These are phyloP conservation scores for Jasminum sambac DNA, from an alignment of 257 asterid genomes.

Conservation along the genomic window DNA sequence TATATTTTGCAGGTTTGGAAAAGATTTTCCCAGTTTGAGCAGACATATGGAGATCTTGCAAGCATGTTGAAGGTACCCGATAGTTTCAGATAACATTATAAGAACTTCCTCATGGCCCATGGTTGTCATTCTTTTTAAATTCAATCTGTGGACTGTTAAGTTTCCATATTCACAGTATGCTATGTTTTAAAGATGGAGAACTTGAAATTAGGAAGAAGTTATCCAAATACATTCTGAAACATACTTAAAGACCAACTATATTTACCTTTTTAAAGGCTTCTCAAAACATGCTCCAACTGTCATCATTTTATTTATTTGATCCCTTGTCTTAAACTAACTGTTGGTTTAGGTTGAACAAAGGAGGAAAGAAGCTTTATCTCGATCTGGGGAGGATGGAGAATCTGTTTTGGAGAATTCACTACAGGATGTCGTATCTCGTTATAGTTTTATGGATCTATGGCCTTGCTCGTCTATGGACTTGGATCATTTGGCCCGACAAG, in stretches of 20 bases:
- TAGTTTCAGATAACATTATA: slow-evolving; percentile 11
- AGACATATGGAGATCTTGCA: slow-evolving; percentile 93
- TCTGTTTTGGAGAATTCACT: slow-evolving; percentile 64
- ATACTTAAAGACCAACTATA: background rate
- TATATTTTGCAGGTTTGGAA: slow-evolving; percentile 78
- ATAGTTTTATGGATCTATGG: slow-evolving; percentile 93
- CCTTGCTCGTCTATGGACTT: slow-evolving; percentile 95
- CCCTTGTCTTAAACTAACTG: slow-evolving; percentile 10
- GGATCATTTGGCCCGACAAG: slow-evolving; percentile 88
- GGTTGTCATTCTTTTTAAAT: slow-evolving; percentile 2
- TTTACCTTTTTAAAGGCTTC: background rate
- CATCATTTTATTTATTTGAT: background rate
- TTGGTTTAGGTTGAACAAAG: slow-evolving; percentile 86
- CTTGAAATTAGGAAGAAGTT: background rate
- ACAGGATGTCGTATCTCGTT: slow-evolving; percentile 87
- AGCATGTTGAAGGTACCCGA: slow-evolving; percentile 87
- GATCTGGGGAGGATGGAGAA: slow-evolving; percentile 66
- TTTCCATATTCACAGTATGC: background rate
- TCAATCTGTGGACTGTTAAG: slow-evolving; percentile 7
- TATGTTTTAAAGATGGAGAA: background rate
- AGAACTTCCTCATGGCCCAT: background rate
- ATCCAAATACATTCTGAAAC: background rate
- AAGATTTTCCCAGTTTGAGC: slow-evolving; percentile 81
- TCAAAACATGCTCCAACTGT: background rate
- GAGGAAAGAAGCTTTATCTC: slow-evolving; percentile 87